Base-by-base conservation (phyloP, 129 eudicot genomes). In the Scalesia atractyloides region DNA sequence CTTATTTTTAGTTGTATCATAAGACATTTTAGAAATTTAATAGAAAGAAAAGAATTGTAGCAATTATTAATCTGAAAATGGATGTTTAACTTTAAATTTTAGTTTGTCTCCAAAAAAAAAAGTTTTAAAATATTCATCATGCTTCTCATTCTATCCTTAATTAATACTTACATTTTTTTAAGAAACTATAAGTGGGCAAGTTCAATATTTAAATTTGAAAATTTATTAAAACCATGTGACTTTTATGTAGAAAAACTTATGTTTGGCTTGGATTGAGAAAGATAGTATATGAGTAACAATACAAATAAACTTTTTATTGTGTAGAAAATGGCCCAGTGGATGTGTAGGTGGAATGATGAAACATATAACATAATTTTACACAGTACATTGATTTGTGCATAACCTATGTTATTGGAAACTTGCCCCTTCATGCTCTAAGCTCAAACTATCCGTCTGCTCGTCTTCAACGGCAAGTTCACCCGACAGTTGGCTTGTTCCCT, bases 311-410 rank as follows among this genome's bases (percentile, higher is more conserved):
- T 56, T 0, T 20, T 18, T 54, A 54, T 54, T 11, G 3, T 18
- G n/a, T 22, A 57, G n/a, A 22, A 22, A 57, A 57, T 57, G 63
- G 16, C 63, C 15, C n/a, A 2, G 63, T 22, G 11, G 63, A 22
- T 26, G 24, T 57, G 63, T 57, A 57, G 63, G 37, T 20, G 63
- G 11, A 69, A 51, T 26, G 34, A 37, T 70, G 37, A 11, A 53
- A 56, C 56, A 41, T 19, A 57, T 71, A 24, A 24, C 30, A 30
- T 14, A 4, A 60, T n/a, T 69, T 39, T 41, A 39, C 15, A 43
- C 30, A 43, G 20, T 43, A 58, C 57, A 43, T 57, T 46, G 46
- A 58, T 22, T 57, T 46, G 46, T 43, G 49, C 76, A 59, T n/a
- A 33, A 26, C 13, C 46, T 72, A 43, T 59, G 54, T n/a, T 24